phyloP scores from a whole-genome alignment of 257 asterid genomes.

The Gardenia jasminoides region DNA sequence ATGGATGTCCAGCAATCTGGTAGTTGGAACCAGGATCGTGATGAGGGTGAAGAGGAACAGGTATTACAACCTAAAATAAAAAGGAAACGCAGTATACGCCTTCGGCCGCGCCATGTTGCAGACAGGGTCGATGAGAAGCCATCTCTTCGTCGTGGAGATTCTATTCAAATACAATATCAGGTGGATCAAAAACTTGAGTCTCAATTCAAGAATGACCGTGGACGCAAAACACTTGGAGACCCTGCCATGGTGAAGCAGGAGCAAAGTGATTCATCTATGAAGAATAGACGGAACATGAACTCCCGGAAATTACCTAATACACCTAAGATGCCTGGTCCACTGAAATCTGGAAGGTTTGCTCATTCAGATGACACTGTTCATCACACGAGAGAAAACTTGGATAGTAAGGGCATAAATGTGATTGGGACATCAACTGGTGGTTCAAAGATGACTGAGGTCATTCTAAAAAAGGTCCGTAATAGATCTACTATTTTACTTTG shows the following conservation, averaged over 20 bases:
- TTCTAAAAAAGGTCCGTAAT: slow-evolving; percentile 74
- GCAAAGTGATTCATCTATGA: slow-evolving; percentile 49
- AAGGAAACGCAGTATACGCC: slow-evolving; percentile 87
- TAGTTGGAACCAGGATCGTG: slow-evolving; percentile 96
- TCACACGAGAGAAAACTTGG: slow-evolving; percentile 52
- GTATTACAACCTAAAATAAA: slow-evolving; percentile 91
- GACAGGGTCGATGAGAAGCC: slow-evolving; percentile 66
- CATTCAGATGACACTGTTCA: slow-evolving; percentile 57
- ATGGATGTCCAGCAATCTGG: slow-evolving; percentile 93
- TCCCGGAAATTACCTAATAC: slow-evolving; percentile 44
- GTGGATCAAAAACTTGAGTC: slow-evolving; percentile 56
- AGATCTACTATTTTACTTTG: background rate
- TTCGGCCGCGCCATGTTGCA: slow-evolving; percentile 68
- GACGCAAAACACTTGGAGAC: slow-evolving; percentile 53
- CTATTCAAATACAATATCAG: slow-evolving; percentile 59
- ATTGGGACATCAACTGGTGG: slow-evolving; percentile 52
- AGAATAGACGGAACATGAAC: slow-evolving; percentile 54
- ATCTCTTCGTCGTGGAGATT: slow-evolving; percentile 54
- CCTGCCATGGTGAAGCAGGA: slow-evolving; percentile 45
- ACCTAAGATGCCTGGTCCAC: slow-evolving; percentile 41
- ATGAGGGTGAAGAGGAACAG: slow-evolving; percentile 97
- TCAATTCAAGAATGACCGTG: slow-evolving; percentile 52
- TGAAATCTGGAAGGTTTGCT: slow-evolving; percentile 56
- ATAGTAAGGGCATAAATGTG: slow-evolving; percentile 43
- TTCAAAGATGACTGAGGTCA: slow-evolving; percentile 68